These are phyloP conservation scores for Botrytis byssoidea DNA, from an alignment of 2,329 filamentous ascomycete species.

Conservation along the genomic window DNA sequence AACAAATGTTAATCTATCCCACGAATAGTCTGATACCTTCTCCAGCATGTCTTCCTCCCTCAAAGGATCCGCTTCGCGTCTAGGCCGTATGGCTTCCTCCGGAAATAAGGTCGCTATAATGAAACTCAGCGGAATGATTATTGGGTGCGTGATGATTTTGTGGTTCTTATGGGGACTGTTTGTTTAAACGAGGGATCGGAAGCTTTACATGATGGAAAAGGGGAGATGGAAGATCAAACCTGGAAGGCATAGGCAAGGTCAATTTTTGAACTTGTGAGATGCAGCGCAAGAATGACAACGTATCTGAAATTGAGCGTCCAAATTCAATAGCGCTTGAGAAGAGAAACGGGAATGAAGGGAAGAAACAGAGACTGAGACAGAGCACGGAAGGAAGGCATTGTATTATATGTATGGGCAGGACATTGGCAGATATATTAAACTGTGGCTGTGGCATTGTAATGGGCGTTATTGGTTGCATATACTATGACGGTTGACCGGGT, in stretches of 20 bases:
- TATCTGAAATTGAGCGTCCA: background rate
- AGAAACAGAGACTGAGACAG: background rate
- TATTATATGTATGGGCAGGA: constrained; percentile 27
- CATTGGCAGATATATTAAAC: constrained; percentile 27
- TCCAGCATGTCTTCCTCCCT: constrained; percentile 79
- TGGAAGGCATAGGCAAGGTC: background rate
- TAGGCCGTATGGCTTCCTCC: constrained; percentile 85
- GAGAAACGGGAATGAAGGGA: background rate
- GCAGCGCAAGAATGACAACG: background rate
- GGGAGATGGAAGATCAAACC: background rate
- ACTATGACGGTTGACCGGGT: background rate
- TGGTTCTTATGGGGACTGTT: constrained; percentile 54
- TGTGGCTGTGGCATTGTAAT: constrained; percentile 33
- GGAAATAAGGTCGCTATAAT: constrained; percentile 90
- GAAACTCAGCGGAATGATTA: constrained; percentile 81
- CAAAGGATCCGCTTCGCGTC: constrained; percentile 76
- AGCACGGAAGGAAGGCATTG: constrained; percentile 22
- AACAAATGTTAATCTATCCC: background rate
- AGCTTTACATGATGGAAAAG: background rate
- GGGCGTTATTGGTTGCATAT: constrained; percentile 31
- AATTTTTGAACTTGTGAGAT: background rate
- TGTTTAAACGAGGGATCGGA: constrained; percentile 26
- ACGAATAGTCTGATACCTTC: constrained; percentile 76
- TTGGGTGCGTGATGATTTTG: constrained; percentile 68
- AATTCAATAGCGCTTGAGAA: background rate